Conservation (phyloP, 148 eudicot genomes). For the Chenopodium suecicum region DNA sequence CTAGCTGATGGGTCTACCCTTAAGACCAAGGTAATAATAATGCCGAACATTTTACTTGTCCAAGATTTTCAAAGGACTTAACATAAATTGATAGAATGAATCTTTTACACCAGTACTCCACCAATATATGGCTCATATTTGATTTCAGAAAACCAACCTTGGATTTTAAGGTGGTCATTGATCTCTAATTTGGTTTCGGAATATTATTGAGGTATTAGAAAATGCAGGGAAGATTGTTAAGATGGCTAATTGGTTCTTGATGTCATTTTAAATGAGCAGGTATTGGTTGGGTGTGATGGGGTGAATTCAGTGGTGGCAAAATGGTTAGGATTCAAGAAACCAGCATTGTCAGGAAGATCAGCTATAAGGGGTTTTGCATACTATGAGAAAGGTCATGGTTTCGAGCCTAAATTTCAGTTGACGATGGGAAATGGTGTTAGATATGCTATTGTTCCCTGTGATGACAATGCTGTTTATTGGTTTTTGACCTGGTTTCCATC, state of each 20-base stretch:
- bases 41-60: neutral
- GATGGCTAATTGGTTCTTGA: neutral
- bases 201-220: too few relatives aligned
- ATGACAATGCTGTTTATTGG: conserved; percentile 44
- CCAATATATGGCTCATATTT: too few relatives aligned
- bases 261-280: conserved; percentile 29
- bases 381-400: conserved; percentile 42
- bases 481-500: conserved; percentile 49
- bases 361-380: conserved; percentile 43
- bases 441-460: conserved; percentile 48
- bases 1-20: conserved; percentile 55
- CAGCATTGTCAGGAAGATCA: conserved; percentile 35
- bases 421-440: conserved; percentile 43
- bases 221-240: neutral
- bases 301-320: conserved; percentile 58
- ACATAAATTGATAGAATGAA: too few relatives aligned
- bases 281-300: conserved; percentile 62
- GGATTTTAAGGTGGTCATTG: too few relatives aligned
- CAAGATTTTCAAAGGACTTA: too few relatives aligned
- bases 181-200: too few relatives aligned
- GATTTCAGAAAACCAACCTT: too few relatives aligned
- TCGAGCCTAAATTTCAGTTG: conserved; percentile 43
- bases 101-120: too few relatives aligned
- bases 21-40: conserved; percentile 43
- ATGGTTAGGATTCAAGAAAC: conserved; percentile 47